phyloP scores from a whole-genome alignment of 768 basidiomycete genomes.

The Boletus sensibilis region DNA sequence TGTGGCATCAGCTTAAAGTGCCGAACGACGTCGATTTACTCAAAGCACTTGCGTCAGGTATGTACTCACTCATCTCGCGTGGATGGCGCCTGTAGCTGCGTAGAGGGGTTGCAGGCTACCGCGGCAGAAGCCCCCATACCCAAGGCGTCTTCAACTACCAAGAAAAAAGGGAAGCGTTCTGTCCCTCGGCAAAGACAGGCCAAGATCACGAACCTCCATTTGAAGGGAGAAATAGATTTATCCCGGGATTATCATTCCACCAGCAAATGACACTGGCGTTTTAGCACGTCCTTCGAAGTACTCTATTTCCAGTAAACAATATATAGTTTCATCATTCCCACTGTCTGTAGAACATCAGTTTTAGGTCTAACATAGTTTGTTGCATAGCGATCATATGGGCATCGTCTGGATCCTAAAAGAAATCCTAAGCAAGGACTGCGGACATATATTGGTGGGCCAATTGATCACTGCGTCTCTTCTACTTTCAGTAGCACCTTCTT shows the following conservation, averaged over 20 bases:
- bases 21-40: constrained; percentile 84
- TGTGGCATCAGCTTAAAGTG: constrained; percentile 84
- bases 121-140: constrained; percentile 59
- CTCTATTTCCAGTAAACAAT: not conserved
- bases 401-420: not conserved
- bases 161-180: constrained; percentile 81
- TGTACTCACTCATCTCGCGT: constrained; percentile 9
- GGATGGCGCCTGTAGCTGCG: constrained; percentile 1
- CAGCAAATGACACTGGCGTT: constrained; percentile 12
- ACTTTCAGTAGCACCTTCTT: constrained; percentile 50
- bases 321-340: not conserved
- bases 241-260: constrained; percentile 61
- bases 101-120: constrained; percentile 82
- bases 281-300: not conserved
- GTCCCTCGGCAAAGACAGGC: constrained; percentile 72
- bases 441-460: not conserved
- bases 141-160: constrained; percentile 54
- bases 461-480: constrained; percentile 26
- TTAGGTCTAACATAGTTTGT: not conserved
- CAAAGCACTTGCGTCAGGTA: constrained; percentile 73
- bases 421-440: not conserved
- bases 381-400: not conserved
- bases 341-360: not conserved
- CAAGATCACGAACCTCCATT: constrained; percentile 85
- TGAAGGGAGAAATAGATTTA: constrained; percentile 84